Base-by-base conservation (phyloP, 169 alveolate genomes). In the Cryptosporidium canis region DNA sequence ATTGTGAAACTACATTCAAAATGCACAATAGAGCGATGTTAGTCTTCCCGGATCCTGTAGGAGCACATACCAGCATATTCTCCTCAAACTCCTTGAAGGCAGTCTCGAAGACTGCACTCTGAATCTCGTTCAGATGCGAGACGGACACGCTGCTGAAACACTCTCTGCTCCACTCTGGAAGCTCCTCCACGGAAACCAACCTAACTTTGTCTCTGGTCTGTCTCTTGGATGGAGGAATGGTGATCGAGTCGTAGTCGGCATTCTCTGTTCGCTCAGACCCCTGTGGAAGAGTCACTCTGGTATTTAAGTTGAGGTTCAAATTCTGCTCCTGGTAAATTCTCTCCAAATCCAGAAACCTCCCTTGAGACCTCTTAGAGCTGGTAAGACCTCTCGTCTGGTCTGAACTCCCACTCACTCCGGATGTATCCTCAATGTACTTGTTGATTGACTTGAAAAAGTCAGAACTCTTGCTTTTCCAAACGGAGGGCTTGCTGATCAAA, bases 11-110 rank as follows among this genome's bases (percentile, higher is more conserved):
- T 83, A 95, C 98, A 83, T 98, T 95, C 65, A 99, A 92, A 45
- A 98, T 98, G 58, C 99, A 94, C 67, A 99, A 93, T 90, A 99
- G 90, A 64, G 99, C 99, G 64, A 98, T 97, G 92, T 98, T 99
- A 7, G 99, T 99, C 94, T 99, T 99, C 21, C 99, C 99, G 7
- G 99, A 99, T 9, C 99, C 99, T 1, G 99, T 99, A 9, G 99
- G 99, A 24, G 99, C 99, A 85, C 99, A 98, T 7, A 99, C 95
- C 47, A 99, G 92, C 95, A 99, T 66, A 92, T 99, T 99, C 83
- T 98, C 99, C 83, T 96, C 96, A 56, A 94, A 95, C 31, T 92
- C 92, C 64, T 94, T 91, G 83, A 97, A 96, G 1, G 99, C 99
- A 14, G 94, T 92, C 8, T 96, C 94, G 83, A 90, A 96, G 12